Evolutionary conservation across 192 early-diverging fungal genomes (phyloP).

Genomic region (Gonapodya prolifera): DNA sequence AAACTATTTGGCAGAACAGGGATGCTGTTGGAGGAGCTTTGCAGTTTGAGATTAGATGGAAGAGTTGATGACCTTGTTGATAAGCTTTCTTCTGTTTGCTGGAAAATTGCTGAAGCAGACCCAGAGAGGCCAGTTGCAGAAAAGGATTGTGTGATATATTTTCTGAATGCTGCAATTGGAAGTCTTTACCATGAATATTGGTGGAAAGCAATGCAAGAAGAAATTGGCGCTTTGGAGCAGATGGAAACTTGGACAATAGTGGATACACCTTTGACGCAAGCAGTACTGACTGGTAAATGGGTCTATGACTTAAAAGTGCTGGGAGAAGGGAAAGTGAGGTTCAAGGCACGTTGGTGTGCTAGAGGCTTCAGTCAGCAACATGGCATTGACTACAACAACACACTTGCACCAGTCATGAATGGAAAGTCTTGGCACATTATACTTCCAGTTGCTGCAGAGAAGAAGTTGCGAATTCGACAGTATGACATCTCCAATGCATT

Average conservation of each 20-base stretch:
- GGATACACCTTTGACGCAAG: not conserved
- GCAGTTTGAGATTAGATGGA: no score
- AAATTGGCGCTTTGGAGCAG: not conserved
- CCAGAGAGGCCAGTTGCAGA: not conserved
- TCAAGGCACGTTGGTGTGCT: conserved; percentile 21
- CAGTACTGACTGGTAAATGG: not conserved
- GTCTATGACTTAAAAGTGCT: not conserved
- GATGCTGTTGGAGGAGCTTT: no score
- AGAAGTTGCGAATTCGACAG: conserved; percentile 12
- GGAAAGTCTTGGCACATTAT: conserved; percentile 12
- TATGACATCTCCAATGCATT: conserved; percentile 22
- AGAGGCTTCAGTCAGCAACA: conserved; percentile 20
- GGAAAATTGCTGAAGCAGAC: not conserved
- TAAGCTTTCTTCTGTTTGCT: not conserved
- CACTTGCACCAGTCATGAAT: conserved; percentile 24
- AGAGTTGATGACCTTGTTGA: no score
- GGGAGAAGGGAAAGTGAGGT: no score
- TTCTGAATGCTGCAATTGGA: not conserved
- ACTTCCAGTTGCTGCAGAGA: not conserved
- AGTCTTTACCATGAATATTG: not conserved
- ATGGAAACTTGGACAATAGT: not conserved
- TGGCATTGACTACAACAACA: conserved; percentile 25
- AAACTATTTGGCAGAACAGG: no score
- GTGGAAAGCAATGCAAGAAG: not conserved
- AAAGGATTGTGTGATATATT: not conserved